Evolutionary conservation across 768 basidiomycete species (phyloP), one percentile per base, ranked within the genome.

Genomic region (Goffeauzyma gilvescens): DNA sequence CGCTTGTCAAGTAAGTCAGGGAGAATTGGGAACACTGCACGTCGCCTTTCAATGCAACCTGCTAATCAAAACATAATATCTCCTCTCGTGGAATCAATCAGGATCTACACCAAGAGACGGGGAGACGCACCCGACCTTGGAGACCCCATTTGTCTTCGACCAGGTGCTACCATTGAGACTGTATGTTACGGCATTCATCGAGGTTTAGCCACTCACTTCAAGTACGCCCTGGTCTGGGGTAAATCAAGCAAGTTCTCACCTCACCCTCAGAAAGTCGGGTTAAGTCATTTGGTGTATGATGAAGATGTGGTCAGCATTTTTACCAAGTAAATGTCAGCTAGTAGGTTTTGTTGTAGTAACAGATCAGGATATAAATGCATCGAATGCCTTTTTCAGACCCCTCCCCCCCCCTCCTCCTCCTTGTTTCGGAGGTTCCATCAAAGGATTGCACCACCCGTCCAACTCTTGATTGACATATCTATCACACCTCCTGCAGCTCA

Each of bases 81-180:
- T 22, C 12, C 1, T 22, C 4, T 6, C 5, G 2, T 38, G 2
- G 14, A n/a, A n/a, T 71, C 84, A 6, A 79, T 80, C 42, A 89
- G 87, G 57, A 75, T 98, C 33, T 98, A 95, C 64, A 98, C 93
- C 2, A 98, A 98, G 67, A 89, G 89, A 62, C 72, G 93, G 32
- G 93, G 90, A n/a, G 81, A 72, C 23, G 81, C 81, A 50, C 89
- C 93, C 3, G 93, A 96, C 61, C 65, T 98, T 10, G 65, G 70
- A 1, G 93, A 98, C 63, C 93, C 93, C 20, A 75, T 96, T 37
- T 67, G 67, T 44, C 63, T 95, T 46, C 72, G 90, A 46, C 79
- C 75, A 59, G 93, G 90, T 0, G 85, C 90, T 2, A 87, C 84
- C 3, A 80, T 96, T 38, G 89, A 95, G 71, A 82, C 81, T 44